Percentiles rank a stretch among this genome's conserved stretches.
Evolutionary conservation across 768 basidiomycete genomes (phyloP).

Genomic region (Boletus vinaceobasis): DNA sequence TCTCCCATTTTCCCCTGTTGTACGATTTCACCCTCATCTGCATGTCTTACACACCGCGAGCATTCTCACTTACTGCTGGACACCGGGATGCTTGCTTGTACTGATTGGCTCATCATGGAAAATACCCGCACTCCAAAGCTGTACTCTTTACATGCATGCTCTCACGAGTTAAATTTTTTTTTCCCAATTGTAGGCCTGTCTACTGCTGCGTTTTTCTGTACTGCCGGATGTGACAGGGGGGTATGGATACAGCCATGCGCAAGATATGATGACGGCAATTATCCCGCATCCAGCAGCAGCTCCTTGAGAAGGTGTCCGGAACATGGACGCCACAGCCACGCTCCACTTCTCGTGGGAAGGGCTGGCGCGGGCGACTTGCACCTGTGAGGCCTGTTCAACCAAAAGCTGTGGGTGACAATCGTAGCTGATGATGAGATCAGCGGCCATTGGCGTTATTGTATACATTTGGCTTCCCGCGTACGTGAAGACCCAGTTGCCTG

Average conservation of each 20-base stretch:
- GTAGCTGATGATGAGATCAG: constrained; percentile 9
- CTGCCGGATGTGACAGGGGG: neutral
- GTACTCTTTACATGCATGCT: constrained; percentile 18
- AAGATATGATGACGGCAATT: neutral
- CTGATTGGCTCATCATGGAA: constrained; percentile 16
- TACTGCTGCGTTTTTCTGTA: neutral
- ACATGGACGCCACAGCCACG: constrained; percentile 16
- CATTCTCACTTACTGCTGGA: constrained; percentile 16
- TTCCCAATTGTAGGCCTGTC: neutral
- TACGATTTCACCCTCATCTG: constrained; percentile 8
- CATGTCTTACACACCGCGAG: constrained; percentile 8
- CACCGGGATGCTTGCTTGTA: constrained; percentile 18
- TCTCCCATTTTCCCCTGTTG: constrained; percentile 7
- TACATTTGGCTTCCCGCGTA: constrained; percentile 11
- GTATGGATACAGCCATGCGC: constrained; percentile 1
- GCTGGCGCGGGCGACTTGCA: neutral
- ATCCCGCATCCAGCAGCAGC: neutral
- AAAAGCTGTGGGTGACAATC: constrained; percentile 17
- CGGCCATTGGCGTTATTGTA: neutral
- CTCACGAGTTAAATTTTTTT: neutral
- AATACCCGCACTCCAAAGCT: constrained; percentile 22
- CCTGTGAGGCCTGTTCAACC: neutral
- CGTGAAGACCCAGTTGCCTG: constrained; percentile 21
- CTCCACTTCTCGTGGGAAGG: constrained; percentile 16
- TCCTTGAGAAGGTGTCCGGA: neutral